Conservation (phyloP, 176 grass and related monocot species). For the Poa pratensis region DNA sequence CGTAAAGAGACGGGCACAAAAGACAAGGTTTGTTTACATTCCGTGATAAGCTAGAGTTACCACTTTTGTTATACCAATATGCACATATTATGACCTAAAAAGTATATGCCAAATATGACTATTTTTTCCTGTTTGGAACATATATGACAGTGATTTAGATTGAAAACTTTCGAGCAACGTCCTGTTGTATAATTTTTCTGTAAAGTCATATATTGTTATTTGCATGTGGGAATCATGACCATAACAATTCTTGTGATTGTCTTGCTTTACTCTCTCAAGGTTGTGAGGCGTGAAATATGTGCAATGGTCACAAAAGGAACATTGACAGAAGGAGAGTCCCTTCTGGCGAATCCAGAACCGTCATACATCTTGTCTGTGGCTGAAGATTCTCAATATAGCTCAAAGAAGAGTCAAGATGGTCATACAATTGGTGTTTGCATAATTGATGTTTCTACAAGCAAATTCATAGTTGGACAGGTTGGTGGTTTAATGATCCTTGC, state of each 20-base stretch:
- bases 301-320: conserved; percentile 91
- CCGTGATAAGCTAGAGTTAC: conserved; percentile 10
- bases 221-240: conserved; percentile 5
- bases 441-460: conserved; percentile 95
- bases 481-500: conserved; percentile 29
- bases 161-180: neutral
- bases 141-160: conserved; percentile 6
- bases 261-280: conserved; percentile 65
- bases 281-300: conserved; percentile 98
- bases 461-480: conserved; percentile 96
- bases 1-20: conserved; percentile 86
- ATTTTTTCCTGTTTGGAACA: conserved; percentile 10
- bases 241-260: conserved; percentile 30
- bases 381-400: conserved; percentile 62
- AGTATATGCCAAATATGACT: conserved; percentile 15
- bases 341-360: conserved; percentile 77
- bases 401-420: conserved; percentile 48
- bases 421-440: conserved; percentile 78
- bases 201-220: conserved; percentile 12
- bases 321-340: conserved; percentile 82
- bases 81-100: conserved; percentile 23
- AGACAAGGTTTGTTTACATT: conserved; percentile 80
- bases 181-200: conserved; percentile 22
- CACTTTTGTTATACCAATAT: conserved; percentile 4
- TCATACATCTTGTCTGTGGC: conserved; percentile 83